Conservation (phyloP, 768 basidiomycete genomes). For the Mycena haematopus region DNA sequence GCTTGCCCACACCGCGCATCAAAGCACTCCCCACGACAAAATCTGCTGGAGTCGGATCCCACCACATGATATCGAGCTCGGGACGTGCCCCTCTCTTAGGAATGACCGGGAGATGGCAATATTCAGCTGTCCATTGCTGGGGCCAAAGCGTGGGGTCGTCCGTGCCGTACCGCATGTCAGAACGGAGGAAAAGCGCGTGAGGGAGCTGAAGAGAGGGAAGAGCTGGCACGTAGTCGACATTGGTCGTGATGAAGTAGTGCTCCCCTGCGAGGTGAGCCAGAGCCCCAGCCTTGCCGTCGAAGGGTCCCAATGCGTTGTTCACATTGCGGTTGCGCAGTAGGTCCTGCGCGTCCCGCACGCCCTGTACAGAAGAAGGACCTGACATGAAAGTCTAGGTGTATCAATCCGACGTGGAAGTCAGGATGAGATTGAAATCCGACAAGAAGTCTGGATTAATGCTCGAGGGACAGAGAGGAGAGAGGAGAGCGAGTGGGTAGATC, state of each 20-base stretch:
- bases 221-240: slow-evolving; percentile 3
- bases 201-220: background rate
- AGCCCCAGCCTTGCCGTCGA: no score
- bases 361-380: no score
- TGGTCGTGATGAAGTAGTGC: slow-evolving; percentile 9
- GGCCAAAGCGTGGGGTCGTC: slow-evolving; percentile 13
- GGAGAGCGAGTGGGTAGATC: no score
- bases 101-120: slow-evolving; percentile 2
- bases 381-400: no score
- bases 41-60: slow-evolving; percentile 3
- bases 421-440: no score
- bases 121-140: background rate
- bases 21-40: slow-evolving; percentile 3
- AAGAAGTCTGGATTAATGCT: no score
- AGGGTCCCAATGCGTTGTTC: no score
- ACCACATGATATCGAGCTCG: slow-evolving; percentile 6
- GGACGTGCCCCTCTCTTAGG: background rate
- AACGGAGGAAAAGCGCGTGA: background rate
- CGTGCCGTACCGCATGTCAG: background rate
- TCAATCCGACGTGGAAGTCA: no score
- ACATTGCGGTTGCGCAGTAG: no score
- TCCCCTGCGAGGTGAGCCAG: no score
- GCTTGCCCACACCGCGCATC: background rate
- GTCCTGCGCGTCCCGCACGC: no score
- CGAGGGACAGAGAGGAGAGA: no score